These are phyloP conservation scores for Fusarium sp. DNA, from an alignment of 2,329 filamentous ascomycete species.

Conservation along the genomic window DNA sequence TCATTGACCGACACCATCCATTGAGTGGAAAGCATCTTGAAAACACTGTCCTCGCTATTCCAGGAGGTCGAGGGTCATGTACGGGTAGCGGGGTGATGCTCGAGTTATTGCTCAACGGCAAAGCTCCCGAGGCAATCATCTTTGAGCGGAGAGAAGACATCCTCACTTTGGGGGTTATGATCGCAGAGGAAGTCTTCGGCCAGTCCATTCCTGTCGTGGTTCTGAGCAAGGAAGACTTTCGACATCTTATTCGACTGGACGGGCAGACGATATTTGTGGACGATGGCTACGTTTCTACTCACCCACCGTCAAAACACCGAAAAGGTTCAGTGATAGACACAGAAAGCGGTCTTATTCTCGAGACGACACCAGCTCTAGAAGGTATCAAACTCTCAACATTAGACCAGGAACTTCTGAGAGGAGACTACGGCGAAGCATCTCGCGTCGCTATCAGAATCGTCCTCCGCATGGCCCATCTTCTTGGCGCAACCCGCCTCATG, in stretches of 20 bases:
- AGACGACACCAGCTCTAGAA: conserved; percentile 1
- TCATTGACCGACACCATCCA: conserved; percentile 57
- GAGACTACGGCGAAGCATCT: conserved; percentile 22
- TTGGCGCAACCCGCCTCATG: conserved; percentile 25
- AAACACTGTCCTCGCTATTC: conserved; percentile 53
- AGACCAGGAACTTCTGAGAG: conserved; percentile 11
- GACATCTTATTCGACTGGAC: not conserved
- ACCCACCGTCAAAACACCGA: not conserved
- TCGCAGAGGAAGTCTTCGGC: conserved; percentile 53
- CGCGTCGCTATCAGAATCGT: conserved; percentile 21
- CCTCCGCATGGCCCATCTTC: conserved; percentile 24
- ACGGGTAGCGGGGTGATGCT: conserved; percentile 57
- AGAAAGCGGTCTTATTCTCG: conserved; percentile 1
- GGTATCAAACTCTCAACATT: conserved; percentile 29
- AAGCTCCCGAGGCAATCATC: conserved; percentile 51
- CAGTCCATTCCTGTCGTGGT: conserved; percentile 53
- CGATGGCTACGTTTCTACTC: not conserved
- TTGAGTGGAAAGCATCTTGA: conserved; percentile 48
- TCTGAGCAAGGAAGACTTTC: conserved; percentile 31
- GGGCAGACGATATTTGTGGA: conserved; percentile 17
- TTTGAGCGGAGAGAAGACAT: conserved; percentile 56
- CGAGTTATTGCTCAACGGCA: conserved; percentile 53
- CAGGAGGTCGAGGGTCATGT: conserved; percentile 58
- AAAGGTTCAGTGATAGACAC: not conserved
- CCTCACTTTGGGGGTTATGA: conserved; percentile 55